Conservation (phyloP, 306 rosid species). For the Dicorynia guianensis region DNA sequence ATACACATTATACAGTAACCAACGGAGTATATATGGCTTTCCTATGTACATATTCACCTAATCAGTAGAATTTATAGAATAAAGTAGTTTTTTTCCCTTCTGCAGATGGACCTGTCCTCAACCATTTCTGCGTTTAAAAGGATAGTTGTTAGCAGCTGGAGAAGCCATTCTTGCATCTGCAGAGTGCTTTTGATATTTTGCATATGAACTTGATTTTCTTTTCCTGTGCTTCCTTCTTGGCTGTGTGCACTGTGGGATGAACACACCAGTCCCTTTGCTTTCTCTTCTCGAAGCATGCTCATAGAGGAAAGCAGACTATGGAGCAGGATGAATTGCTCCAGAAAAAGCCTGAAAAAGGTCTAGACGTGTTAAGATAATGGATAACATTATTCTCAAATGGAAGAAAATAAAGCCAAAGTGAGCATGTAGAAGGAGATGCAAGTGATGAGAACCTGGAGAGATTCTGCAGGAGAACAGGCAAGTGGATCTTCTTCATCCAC, state of each 20-base stretch:
- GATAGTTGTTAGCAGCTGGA: constrained; percentile 40
- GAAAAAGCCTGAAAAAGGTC: constrained; percentile 56
- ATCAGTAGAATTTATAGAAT: constrained; percentile 34
- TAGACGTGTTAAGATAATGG: background rate
- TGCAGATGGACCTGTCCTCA: constrained; percentile 27
- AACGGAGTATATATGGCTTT: constrained; percentile 14
- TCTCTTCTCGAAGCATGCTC: constrained; percentile 57
- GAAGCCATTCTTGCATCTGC: constrained; percentile 54
- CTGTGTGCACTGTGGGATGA: constrained; percentile 71
- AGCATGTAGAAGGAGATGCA: background rate
- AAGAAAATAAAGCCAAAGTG: background rate
- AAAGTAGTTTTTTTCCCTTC: constrained; percentile 15
- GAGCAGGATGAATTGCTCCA: constrained; percentile 53
- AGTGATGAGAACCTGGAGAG: constrained; percentile 60
- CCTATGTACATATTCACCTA: constrained; percentile 47
- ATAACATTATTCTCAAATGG: background rate
- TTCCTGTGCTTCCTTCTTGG: constrained; percentile 69
- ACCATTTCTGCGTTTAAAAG: constrained; percentile 52
- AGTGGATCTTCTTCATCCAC: constrained; percentile 82
- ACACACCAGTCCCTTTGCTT: constrained; percentile 92
- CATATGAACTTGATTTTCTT: constrained; percentile 57
- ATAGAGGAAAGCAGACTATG: constrained; percentile 38
- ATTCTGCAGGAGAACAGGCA: constrained; percentile 46
- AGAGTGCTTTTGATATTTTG: constrained; percentile 60
- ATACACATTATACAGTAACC: constrained; percentile 34